Base-by-base conservation (phyloP, 225 moss, liverwort and hornwort species). In the Antitrichia curtipendula region DNA sequence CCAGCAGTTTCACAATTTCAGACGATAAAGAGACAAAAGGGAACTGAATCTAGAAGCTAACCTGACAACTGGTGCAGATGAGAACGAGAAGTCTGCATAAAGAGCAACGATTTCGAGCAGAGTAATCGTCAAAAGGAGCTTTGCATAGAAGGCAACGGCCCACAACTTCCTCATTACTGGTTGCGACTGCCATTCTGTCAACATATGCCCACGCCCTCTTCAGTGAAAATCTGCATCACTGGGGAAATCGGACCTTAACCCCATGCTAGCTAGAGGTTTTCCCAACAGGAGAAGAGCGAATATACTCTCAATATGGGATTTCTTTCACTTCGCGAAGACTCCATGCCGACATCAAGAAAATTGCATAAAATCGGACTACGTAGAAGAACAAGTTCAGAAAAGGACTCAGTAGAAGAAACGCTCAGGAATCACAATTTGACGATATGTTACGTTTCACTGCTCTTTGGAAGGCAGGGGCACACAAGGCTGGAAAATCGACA, bases 31-130 rank as follows among this genome's bases (percentile, higher is more conserved):
- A 81, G 64, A 15, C 40, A 50, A 58, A 88, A 81, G 64, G 11
- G 40, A 80, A 79, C 65, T 38, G 17, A 68, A 45, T 71, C 81
- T 32, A 71, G 47, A 87, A 73, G 83, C 91, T 47, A 73, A 95
- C 98, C 96, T 97, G 99, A 88, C 99, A 99, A 64, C 59, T 74
- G 78, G 56, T 73, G 90, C 99, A 99, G 75, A 99, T 87, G 31
- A 99, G 93, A 75, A 99, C 94, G 53, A 96, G 96, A 86, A 99
- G 94, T 69, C 97, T 94, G 93, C 97, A 99, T 54, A 92, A 87
- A 17, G 93, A 97, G 92, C 99, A 99, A 65, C 99, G 96, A 89
- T 88, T 91, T 66, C 95, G 95, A 86, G 91, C 83, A 90, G 95
- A 93, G 83, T 99, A 99, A 82, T 97, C 97, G 89, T 97, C 97